Evolutionary conservation across 495 filamentous ascomycete species (phyloP).

Genomic region (Daldinia decipiens): DNA sequence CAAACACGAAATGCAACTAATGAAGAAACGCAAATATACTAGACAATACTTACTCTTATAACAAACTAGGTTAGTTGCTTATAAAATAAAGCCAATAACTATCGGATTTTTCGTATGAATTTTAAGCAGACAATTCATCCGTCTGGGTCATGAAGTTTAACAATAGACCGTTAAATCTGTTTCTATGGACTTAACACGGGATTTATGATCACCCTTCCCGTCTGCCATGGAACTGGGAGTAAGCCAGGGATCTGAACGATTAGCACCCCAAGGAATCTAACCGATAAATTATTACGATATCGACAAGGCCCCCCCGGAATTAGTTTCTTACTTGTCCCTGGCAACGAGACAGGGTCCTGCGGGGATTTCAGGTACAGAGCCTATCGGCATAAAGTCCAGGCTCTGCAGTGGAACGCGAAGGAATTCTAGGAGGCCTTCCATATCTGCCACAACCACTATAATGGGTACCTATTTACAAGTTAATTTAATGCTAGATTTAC

Average conservation of each 20-base stretch:
- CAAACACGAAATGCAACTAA: too few relatives aligned
- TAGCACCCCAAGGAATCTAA: slow-evolving; percentile 39
- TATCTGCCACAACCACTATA: slow-evolving; percentile 23
- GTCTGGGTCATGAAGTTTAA: slow-evolving; percentile 5
- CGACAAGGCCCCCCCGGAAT: slow-evolving; percentile 24
- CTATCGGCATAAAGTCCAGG: slow-evolving; percentile 27
- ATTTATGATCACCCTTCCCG: slow-evolving; percentile 46
- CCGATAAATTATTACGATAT: slow-evolving; percentile 42
- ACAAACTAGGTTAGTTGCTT: too few relatives aligned
- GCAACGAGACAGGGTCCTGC: slow-evolving; percentile 26
- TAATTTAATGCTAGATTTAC: neutral
- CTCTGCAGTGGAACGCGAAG: slow-evolving; percentile 33
- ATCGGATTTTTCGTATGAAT: neutral
- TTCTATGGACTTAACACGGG: slow-evolving; percentile 15
- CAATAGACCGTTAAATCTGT: neutral
- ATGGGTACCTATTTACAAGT: slow-evolving; percentile 4
- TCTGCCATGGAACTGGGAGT: slow-evolving; percentile 36
- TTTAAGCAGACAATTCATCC: neutral
- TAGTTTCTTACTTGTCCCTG: slow-evolving; percentile 21
- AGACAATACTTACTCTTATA: neutral
- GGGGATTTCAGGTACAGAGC: slow-evolving; percentile 25
- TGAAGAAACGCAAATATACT: too few relatives aligned
- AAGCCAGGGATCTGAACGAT: slow-evolving; percentile 40
- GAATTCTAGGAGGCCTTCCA: slow-evolving; percentile 27
- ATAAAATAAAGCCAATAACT: neutral